These are phyloP conservation scores for Guillardia theta DNA, from an alignment of 78 protist species.

Conservation along the genomic window DNA sequence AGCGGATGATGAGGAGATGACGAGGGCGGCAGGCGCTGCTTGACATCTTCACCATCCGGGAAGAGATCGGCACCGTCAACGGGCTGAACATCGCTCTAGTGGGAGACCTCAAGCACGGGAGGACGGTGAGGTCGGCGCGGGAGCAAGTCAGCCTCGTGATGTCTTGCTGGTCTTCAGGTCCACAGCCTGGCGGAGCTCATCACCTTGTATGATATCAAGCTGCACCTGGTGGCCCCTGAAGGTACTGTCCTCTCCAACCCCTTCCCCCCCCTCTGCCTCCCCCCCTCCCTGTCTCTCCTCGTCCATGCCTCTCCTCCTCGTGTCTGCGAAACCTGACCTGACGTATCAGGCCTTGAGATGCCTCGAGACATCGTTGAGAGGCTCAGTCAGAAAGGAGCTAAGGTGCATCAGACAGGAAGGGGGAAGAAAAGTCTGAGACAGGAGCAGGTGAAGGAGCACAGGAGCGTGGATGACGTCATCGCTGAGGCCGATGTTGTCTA, in stretches of 20 bases:
- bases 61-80: constrained; percentile 90
- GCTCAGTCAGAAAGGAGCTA: background rate
- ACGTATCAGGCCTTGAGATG: constrained; percentile 30
- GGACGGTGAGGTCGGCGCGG: background rate
- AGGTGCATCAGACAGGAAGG: background rate
- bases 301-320: no score
- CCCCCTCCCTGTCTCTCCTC: no score
- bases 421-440: background rate
- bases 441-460: constrained; percentile 42
- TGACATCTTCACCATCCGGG: constrained; percentile 87
- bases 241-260: background rate
- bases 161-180: background rate
- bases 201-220: constrained; percentile 48
- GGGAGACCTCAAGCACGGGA: constrained; percentile 90
- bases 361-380: constrained; percentile 64
- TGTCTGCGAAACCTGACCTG: background rate
- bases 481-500: constrained; percentile 84
- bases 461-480: constrained; percentile 48
- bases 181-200: constrained; percentile 65
- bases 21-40: constrained; percentile 70
- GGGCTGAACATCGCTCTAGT: constrained; percentile 76
- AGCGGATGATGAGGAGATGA: background rate
- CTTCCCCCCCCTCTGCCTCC: background rate
- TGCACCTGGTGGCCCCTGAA: constrained; percentile 73
- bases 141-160: background rate